A percentile compares a stretch with the other conserved stretches of the same genome.
Evolutionary conservation across 2,329 filamentous ascomycete species (phyloP).

Genomic region (Venturia pyrina): DNA sequence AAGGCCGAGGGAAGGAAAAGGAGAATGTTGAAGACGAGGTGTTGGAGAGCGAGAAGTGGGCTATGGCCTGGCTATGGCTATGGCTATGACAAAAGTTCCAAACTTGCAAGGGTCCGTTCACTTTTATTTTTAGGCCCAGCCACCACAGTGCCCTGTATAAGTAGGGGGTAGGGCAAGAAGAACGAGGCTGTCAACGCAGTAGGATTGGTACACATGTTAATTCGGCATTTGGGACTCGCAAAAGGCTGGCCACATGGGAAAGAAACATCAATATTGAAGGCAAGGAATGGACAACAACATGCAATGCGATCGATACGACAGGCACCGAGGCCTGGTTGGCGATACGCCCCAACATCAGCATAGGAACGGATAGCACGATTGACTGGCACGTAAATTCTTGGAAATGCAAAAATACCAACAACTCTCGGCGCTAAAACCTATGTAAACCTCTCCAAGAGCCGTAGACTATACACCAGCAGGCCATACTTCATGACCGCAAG

Average conservation of each 20-base stretch:
- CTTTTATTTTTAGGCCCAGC: neutral
- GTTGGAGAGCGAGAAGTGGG: neutral
- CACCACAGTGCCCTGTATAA: neutral
- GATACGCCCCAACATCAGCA: neutral
- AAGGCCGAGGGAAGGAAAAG: neutral
- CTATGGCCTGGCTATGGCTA: neutral
- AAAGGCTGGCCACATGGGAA: neutral
- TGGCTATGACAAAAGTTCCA: neutral
- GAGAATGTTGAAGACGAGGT: neutral
- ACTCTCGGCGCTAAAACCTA: neutral
- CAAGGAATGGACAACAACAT: too few relatives aligned
- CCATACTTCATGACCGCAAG: neutral
- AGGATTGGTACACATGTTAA: neutral
- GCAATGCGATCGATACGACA: too few relatives aligned
- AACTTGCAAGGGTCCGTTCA: neutral
- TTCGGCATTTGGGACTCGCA: neutral
- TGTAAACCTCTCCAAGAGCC: neutral
- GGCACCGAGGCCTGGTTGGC: too few relatives aligned
- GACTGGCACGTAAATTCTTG: neutral
- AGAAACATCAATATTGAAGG: too few relatives aligned
- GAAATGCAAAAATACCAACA: neutral
- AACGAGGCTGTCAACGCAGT: neutral
- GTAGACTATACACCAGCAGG: slow-evolving; percentile 7
- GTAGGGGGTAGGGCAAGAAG: neutral
- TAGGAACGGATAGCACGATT: neutral